A percentile compares a stretch with the other conserved stretches of the same genome.
Evolutionary conservation across 768 basidiomycete genomes (phyloP).

Genomic region (Naganishia antarctica): DNA sequence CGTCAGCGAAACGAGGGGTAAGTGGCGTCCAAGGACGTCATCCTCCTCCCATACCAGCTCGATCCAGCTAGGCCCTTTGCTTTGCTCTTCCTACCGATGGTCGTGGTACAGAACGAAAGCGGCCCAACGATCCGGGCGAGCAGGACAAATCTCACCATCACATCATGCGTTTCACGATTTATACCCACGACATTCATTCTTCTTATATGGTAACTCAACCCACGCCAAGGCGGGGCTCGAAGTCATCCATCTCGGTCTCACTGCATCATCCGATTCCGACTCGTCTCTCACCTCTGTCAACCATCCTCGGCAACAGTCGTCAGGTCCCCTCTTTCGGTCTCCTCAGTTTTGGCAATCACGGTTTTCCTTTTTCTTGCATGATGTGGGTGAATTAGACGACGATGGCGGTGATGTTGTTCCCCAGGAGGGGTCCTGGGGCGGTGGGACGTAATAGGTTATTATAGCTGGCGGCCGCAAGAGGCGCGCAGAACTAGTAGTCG

Average conservation of each 20-base stretch:
- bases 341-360: neutral
- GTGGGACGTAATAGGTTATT: no score
- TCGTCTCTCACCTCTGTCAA: neutral
- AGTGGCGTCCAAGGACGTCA: conserved; percentile 28
- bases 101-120: neutral
- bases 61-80: neutral
- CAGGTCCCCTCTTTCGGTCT: neutral
- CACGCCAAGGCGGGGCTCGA: neutral
- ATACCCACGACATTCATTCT: neutral
- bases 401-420: no score
- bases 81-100: neutral
- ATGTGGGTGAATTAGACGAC: conserved; percentile 1
- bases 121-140: neutral
- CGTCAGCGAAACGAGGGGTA: conserved; percentile 14
- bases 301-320: neutral
- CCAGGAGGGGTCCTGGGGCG: no score
- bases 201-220: neutral
- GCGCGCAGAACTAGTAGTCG: no score
- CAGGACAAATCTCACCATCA: neutral
- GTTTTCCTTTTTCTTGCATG: neutral
- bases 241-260: neutral
- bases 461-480: no score
- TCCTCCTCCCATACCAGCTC: conserved; percentile 18
- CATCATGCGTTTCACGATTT: neutral
- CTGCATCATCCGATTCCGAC: neutral